phyloP scores from a whole-genome alignment of 2,329 filamentous ascomycete genomes.

The Talaromyces rugulosus region DNA sequence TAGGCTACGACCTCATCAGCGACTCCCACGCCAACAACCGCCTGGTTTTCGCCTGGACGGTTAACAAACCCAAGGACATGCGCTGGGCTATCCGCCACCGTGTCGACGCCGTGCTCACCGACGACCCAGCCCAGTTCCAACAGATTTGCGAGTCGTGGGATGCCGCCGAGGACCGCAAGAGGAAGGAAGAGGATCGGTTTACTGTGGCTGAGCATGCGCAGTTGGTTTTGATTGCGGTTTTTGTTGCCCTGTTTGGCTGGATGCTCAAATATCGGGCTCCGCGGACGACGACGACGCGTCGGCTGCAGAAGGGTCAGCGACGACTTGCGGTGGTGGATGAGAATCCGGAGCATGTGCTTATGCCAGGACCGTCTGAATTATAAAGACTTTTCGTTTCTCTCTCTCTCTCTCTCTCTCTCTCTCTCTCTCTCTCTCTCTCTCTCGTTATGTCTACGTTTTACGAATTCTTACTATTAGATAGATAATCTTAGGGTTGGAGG shows the following conservation, averaged over 20 bases:
- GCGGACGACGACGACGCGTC: neutral
- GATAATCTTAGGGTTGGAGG: no score
- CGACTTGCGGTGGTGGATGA: neutral
- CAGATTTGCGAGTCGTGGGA: conserved; percentile 11
- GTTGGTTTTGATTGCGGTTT: conserved; percentile 1
- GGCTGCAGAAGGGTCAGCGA: neutral
- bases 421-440: neutral
- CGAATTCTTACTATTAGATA: neutral
- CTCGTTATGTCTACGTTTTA: neutral
- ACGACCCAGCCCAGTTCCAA: conserved; percentile 58
- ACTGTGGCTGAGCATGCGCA: conserved; percentile 2
- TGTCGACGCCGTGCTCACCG: conserved; percentile 80
- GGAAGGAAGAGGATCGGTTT: conserved; percentile 3
- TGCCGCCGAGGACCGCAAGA: neutral
- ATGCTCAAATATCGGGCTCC: neutral
- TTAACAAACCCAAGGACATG: conserved; percentile 77
- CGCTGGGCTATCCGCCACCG: conserved; percentile 65
- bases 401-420: no score
- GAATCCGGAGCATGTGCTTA: neutral
- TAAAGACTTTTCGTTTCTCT: neutral
- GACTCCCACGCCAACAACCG: conserved; percentile 55
- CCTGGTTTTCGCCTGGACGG: conserved; percentile 76
- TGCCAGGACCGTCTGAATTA: neutral
- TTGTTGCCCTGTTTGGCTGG: conserved; percentile 4
- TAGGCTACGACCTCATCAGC: conserved; percentile 63